phyloP scores from a whole-genome alignment of 768 basidiomycete genomes.

The Lentinula guzmanii region DNA sequence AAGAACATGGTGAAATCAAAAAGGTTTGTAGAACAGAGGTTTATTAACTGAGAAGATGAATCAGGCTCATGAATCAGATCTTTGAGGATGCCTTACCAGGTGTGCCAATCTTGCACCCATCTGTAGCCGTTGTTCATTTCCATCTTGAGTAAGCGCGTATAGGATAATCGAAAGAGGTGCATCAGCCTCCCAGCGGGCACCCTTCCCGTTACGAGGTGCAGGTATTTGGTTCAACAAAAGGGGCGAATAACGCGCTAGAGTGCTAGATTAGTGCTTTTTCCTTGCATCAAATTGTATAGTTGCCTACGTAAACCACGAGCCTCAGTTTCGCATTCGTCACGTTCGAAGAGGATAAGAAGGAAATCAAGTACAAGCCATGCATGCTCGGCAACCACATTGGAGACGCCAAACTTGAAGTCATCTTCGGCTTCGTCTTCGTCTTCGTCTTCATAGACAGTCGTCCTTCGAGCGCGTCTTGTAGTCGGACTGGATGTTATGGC shows the following conservation, averaged over 20 bases:
- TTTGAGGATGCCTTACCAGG: constrained; percentile 15
- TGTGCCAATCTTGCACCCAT: constrained; percentile 14
- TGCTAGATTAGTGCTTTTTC: neutral
- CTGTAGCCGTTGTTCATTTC: constrained; percentile 2
- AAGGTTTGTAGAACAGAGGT: constrained; percentile 29
- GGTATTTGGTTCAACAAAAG: constrained; percentile 58
- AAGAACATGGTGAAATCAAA: constrained; percentile 32
- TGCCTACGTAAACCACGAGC: constrained; percentile 31
- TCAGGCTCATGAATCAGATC: neutral
- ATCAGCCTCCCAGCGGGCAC: constrained; percentile 51
- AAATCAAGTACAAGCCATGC: constrained; percentile 73
- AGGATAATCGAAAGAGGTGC: constrained; percentile 30
- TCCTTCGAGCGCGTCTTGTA: constrained; percentile 14
- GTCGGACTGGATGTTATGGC: constrained; percentile 2
- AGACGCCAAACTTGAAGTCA: constrained; percentile 12
- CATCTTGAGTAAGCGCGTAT: neutral
- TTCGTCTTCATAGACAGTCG: constrained; percentile 19
- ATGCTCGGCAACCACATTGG: constrained; percentile 44
- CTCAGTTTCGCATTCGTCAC: constrained; percentile 43
- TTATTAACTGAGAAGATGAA: constrained; percentile 26
- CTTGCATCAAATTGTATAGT: constrained; percentile 5
- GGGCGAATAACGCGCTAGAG: constrained; percentile 34
- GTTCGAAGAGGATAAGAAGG: constrained; percentile 62
- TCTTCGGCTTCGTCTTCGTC: constrained; percentile 19
- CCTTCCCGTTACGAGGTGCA: constrained; percentile 37